These are phyloP conservation scores for Sporisorium sorghi DNA, from an alignment of 1,284 basidiomycete species.

Conservation along the genomic window DNA sequence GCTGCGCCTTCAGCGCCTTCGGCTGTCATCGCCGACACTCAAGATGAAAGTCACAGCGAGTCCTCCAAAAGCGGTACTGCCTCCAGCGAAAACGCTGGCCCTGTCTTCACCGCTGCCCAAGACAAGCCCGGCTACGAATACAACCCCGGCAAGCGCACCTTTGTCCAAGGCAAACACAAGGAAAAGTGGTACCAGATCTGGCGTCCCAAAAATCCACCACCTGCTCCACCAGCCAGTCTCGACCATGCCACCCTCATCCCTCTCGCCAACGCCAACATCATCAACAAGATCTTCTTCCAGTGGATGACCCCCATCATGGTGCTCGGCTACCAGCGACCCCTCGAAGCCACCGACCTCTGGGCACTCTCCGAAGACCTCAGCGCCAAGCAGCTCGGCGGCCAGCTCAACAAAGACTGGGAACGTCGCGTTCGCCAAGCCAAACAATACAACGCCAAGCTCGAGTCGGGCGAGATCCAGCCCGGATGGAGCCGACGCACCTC, in stretches of 20 bases:
- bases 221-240: constrained; percentile 70
- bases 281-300: constrained; percentile 74
- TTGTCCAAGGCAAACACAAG: constrained; percentile 52
- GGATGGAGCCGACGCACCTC: constrained; percentile 73
- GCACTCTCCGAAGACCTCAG: constrained; percentile 75
- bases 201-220: constrained; percentile 62
- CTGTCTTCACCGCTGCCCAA: constrained; percentile 11
- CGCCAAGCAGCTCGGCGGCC: constrained; percentile 75
- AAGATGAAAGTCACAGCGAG: constrained; percentile 40
- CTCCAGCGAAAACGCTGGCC: constrained; percentile 29
- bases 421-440: constrained; percentile 75
- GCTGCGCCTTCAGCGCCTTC: neutral
- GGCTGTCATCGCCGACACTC: constrained; percentile 13
- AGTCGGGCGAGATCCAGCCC: constrained; percentile 76
- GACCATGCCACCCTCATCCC: constrained; percentile 75
- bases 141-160: constrained; percentile 59
- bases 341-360: constrained; percentile 87
- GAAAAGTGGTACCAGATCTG: constrained; percentile 67
- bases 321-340: constrained; percentile 79
- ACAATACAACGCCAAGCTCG: constrained; percentile 79
- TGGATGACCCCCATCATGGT: constrained; percentile 82
- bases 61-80: constrained; percentile 32
- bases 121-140: constrained; percentile 51
- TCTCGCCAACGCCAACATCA: constrained; percentile 73
- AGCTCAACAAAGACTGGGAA: constrained; percentile 77